Evolutionary conservation across 257 asterid genomes (phyloP).

Genomic region (Scutellaria barbata): DNA sequence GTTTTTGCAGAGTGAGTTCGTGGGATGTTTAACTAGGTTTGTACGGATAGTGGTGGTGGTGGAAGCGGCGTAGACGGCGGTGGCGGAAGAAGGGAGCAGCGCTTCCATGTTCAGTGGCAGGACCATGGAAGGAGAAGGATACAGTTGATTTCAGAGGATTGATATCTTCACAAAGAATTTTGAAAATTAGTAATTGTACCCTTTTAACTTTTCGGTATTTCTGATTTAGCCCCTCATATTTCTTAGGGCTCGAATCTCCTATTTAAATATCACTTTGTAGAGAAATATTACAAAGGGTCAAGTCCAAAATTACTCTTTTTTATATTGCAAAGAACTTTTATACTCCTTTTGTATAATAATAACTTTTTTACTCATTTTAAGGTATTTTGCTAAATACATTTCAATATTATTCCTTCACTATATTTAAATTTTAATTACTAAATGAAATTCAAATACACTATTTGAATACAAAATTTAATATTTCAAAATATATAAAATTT

Average conservation of each 20-base stretch:
- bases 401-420: too few relatives aligned
- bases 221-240: background rate
- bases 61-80: conserved; percentile 38
- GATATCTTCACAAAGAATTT: background rate
- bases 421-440: too few relatives aligned
- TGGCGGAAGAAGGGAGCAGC: conserved; percentile 41
- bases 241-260: background rate
- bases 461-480: too few relatives aligned
- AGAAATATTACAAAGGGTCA: too few relatives aligned
- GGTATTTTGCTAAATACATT: too few relatives aligned
- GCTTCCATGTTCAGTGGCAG: conserved; percentile 45
- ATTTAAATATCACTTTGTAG: too few relatives aligned
- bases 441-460: too few relatives aligned
- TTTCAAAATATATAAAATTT: too few relatives aligned
- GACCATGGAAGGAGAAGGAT: conserved; percentile 13
- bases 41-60: conserved; percentile 32
- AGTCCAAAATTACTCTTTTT: too few relatives aligned
- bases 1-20: conserved; percentile 34
- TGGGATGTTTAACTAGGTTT: conserved; percentile 40
- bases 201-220: background rate
- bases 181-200: background rate
- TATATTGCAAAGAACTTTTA: too few relatives aligned
- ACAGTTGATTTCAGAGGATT: background rate
- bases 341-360: too few relatives aligned
- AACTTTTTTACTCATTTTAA: too few relatives aligned